phyloP scores from a whole-genome alignment of 2,329 filamentous ascomycete genomes.

The Cladorrhinum sp. region DNA sequence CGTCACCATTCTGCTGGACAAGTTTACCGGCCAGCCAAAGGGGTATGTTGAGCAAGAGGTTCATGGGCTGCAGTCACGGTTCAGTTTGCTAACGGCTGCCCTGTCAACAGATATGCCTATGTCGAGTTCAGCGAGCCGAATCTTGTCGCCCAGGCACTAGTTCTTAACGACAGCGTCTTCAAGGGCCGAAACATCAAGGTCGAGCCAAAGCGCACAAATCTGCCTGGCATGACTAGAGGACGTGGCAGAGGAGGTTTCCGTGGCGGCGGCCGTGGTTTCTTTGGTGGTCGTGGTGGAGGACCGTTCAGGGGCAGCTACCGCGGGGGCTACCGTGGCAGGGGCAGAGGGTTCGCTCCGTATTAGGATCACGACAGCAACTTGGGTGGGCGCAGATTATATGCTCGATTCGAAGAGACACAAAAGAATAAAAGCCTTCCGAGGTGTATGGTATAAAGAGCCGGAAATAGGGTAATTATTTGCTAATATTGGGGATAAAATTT shows the following conservation, averaged over 20 bases:
- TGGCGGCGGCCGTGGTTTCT: slow-evolving; percentile 48
- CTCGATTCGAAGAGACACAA: no score
- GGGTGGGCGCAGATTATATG: no score
- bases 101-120: slow-evolving; percentile 77
- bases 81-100: slow-evolving; percentile 15
- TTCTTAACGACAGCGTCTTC: slow-evolving; percentile 95
- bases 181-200: slow-evolving; percentile 96
- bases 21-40: slow-evolving; percentile 99
- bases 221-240: slow-evolving; percentile 88
- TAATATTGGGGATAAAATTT: slow-evolving; percentile 2
- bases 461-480: slow-evolving; percentile 1
- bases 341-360: slow-evolving; percentile 63
- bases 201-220: slow-evolving; percentile 88
- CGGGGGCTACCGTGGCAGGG: slow-evolving; percentile 64
- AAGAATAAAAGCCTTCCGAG: background rate
- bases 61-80: background rate
- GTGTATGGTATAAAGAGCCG: slow-evolving; percentile 13
- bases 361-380: slow-evolving; percentile 30
- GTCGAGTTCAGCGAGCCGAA: slow-evolving; percentile 96
- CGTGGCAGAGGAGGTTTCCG: slow-evolving; percentile 53
- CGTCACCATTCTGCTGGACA: slow-evolving; percentile 94
- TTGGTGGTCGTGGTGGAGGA: slow-evolving; percentile 45
- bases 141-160: slow-evolving; percentile 87
- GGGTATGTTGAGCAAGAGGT: slow-evolving; percentile 55
- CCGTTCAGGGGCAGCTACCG: slow-evolving; percentile 51